These are phyloP conservation scores for Camelina sativa DNA, from an alignment of 345 rosid genomes.

Conservation along the genomic window DNA sequence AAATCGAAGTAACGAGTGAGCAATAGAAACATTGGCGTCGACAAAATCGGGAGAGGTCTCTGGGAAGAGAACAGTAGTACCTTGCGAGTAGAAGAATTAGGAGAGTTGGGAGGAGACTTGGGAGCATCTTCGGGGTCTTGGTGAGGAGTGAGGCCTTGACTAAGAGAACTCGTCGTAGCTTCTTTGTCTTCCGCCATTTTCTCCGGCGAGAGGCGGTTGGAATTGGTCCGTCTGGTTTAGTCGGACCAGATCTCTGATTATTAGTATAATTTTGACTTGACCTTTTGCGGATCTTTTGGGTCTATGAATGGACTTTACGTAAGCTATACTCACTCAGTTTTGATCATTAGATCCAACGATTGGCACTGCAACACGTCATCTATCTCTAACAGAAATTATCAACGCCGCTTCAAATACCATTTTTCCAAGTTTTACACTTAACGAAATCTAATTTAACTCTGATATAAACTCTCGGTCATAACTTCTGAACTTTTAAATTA, in stretches of 20 bases:
- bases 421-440: too few relatives aligned
- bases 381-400: background rate
- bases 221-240: background rate
- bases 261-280: background rate
- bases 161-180: slow-evolving; percentile 57
- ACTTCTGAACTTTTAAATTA: too few relatives aligned
- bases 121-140: slow-evolving; percentile 57
- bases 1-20: slow-evolving; percentile 8
- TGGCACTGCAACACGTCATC: background rate
- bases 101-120: slow-evolving; percentile 70
- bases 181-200: slow-evolving; percentile 59
- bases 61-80: slow-evolving; percentile 29
- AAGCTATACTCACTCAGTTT: background rate
- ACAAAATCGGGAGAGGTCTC: background rate
- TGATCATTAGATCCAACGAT: background rate
- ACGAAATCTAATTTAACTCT: too few relatives aligned
- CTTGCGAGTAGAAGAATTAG: slow-evolving; percentile 83
- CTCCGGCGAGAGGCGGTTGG: background rate
- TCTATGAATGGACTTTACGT: background rate
- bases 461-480: too few relatives aligned
- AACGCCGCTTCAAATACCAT: too few relatives aligned
- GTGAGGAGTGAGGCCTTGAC: slow-evolving; percentile 59
- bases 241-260: background rate
- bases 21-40: background rate
- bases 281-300: background rate